Evolutionary conservation across 768 basidiomycete species (phyloP).

Genomic region (Clathrus columnatus): DNA sequence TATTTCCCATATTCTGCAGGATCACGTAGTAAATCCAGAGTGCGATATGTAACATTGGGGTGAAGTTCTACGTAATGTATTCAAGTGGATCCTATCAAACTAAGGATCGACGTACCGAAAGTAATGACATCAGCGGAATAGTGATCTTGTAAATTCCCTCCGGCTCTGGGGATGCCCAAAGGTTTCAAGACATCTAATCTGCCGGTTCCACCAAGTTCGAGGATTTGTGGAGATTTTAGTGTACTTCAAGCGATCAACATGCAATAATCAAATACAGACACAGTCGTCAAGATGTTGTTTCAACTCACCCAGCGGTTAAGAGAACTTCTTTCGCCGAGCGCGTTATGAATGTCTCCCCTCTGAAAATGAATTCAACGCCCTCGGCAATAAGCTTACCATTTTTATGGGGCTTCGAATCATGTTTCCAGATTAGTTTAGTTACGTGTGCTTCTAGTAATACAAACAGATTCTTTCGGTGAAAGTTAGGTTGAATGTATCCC

Average conservation of each 20-base stretch:
- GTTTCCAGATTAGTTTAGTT: constrained; percentile 14
- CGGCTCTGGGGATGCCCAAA: constrained; percentile 60
- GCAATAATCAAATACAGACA: not conserved
- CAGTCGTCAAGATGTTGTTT: not conserved
- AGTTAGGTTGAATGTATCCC: not conserved
- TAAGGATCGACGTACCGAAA: not conserved
- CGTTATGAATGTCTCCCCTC: constrained; percentile 24
- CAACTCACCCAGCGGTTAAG: constrained; percentile 26
- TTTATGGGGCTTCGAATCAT: not conserved
- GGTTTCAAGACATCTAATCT: constrained; percentile 35
- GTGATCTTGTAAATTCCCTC: constrained; percentile 53
- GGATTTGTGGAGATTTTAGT: constrained; percentile 40
- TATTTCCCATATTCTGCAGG: not conserved
- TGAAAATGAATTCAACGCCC: constrained; percentile 39
- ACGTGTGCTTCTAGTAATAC: constrained; percentile 22
- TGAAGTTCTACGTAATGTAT: no score
- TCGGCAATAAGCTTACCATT: constrained; percentile 28
- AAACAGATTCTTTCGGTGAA: constrained; percentile 19
- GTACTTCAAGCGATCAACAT: constrained; percentile 25
- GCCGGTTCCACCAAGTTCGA: constrained; percentile 65
- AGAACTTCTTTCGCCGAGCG: constrained; percentile 43
- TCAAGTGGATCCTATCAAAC: no score
- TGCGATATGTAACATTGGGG: no score
- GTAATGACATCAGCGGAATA: not conserved
- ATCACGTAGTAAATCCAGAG: not conserved